Evolutionary conservation across 495 filamentous ascomycete species (phyloP).

Genomic region (Penicillium atrosanguineum): DNA sequence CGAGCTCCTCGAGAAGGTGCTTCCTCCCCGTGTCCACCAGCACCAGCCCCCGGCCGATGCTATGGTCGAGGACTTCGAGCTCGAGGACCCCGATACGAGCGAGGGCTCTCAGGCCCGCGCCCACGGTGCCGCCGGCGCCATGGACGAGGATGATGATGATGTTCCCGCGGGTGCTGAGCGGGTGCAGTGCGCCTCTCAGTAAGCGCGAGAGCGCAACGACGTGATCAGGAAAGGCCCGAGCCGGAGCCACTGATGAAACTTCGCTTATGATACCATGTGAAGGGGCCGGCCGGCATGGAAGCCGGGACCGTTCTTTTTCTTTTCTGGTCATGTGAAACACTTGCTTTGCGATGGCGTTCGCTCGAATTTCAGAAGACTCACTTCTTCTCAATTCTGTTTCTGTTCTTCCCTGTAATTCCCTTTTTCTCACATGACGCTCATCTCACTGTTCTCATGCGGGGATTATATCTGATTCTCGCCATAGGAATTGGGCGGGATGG

Average conservation of each 20-base stretch:
- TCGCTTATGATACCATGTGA: slow-evolving; percentile 48
- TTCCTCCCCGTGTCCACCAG: slow-evolving; percentile 66
- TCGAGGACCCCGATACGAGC: slow-evolving; percentile 79
- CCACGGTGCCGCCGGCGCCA: slow-evolving; percentile 62
- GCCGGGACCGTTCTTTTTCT: slow-evolving; percentile 23
- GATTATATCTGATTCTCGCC: slow-evolving; percentile 1
- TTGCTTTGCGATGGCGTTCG: slow-evolving; percentile 44
- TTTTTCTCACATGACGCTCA: neutral
- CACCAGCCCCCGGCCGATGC: slow-evolving; percentile 67
- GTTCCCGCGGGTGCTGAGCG: slow-evolving; percentile 81
- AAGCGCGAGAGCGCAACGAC: slow-evolving; percentile 37
- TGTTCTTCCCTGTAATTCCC: neutral
- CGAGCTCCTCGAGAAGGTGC: slow-evolving; percentile 70
- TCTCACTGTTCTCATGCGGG: neutral
- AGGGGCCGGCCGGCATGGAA: slow-evolving; percentile 11
- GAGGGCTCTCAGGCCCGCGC: slow-evolving; percentile 66
- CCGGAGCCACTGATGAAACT: slow-evolving; percentile 32
- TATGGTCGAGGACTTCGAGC: slow-evolving; percentile 81
- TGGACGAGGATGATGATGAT: slow-evolving; percentile 80
- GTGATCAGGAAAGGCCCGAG: slow-evolving; percentile 10
- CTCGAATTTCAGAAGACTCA: slow-evolving; percentile 31
- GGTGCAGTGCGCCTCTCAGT: slow-evolving; percentile 97
- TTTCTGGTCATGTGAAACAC: slow-evolving; percentile 22
- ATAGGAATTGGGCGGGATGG: slow-evolving; percentile 4
- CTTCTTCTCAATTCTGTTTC: neutral